These are phyloP conservation scores for Solanum neorickii DNA, from an alignment of 257 asterid genomes.

Conservation along the genomic window DNA sequence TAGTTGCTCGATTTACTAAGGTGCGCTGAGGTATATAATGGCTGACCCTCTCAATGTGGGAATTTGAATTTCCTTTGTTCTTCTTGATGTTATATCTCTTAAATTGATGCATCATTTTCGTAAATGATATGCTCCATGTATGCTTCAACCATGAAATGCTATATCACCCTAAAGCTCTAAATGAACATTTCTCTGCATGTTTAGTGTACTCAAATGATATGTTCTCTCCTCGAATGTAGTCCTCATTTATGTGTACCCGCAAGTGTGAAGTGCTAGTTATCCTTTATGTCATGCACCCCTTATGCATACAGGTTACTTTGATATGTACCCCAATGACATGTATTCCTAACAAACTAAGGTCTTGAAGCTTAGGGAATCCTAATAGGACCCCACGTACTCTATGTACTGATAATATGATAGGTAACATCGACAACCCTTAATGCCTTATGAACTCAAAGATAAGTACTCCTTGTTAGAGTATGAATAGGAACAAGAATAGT, in stretches of 20 bases:
- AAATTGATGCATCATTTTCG: background rate
- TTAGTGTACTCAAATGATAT: background rate
- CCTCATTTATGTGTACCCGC: background rate
- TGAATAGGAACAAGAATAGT: background rate
- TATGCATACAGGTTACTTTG: background rate
- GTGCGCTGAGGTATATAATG: background rate
- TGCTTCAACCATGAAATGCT: background rate
- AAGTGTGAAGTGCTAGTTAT: background rate
- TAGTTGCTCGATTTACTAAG: background rate
- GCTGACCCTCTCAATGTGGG: background rate
- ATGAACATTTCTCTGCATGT: background rate
- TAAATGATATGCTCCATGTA: background rate
- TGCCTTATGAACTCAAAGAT: background rate
- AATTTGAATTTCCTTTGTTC: background rate
- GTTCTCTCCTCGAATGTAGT: background rate
- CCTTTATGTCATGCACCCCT: background rate
- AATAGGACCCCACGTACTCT: background rate
- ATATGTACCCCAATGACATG: background rate
- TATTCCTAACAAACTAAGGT: background rate
- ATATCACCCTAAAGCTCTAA: background rate
- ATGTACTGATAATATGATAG: background rate
- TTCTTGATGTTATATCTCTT: background rate
- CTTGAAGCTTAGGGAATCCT: background rate
- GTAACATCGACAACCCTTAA: background rate
- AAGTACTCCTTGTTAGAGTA: background rate